Conservation (phyloP, 768 basidiomycete genomes). For the Wakefieldia striispora region DNA sequence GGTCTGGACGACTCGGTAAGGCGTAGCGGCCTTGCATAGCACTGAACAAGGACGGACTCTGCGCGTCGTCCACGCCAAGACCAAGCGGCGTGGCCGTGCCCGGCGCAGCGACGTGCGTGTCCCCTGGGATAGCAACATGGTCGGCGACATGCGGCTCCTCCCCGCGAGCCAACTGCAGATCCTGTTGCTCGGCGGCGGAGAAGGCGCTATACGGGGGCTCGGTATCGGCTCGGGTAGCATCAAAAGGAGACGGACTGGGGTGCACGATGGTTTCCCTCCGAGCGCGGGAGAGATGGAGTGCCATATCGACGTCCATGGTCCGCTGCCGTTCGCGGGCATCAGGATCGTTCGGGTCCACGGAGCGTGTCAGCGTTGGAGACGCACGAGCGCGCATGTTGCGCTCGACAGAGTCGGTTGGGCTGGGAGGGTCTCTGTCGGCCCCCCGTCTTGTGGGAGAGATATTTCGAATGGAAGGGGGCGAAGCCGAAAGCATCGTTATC, state of each 20-base stretch:
- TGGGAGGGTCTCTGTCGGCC: slow-evolving; percentile 31
- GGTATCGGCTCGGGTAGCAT: slow-evolving; percentile 28
- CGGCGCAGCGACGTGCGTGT: neutral
- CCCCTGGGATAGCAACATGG: slow-evolving; percentile 6
- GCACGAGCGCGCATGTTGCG: slow-evolving; percentile 43
- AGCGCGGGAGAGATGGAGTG: slow-evolving; percentile 72
- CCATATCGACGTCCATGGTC: slow-evolving; percentile 94
- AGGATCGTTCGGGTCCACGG: slow-evolving; percentile 68
- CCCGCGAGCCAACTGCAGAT: slow-evolving; percentile 41
- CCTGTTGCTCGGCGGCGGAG: slow-evolving; percentile 50
- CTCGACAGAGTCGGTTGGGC: slow-evolving; percentile 42
- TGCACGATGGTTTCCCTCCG: slow-evolving; percentile 57
- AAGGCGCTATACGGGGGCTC: slow-evolving; percentile 40
- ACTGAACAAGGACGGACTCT: slow-evolving; percentile 49
- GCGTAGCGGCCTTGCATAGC: slow-evolving; percentile 16
- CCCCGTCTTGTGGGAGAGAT: slow-evolving; percentile 42
- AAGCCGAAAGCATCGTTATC: slow-evolving; percentile 32
- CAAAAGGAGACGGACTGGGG: slow-evolving; percentile 33
- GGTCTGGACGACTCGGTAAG: slow-evolving; percentile 28
- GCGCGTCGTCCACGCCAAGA: slow-evolving; percentile 40
- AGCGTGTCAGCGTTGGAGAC: slow-evolving; percentile 61
- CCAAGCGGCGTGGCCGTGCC: slow-evolving; percentile 23
- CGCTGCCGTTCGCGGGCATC: slow-evolving; percentile 83
- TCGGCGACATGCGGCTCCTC: slow-evolving; percentile 18
- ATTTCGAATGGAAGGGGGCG: slow-evolving; percentile 42